Conservation (phyloP, 1,139 yeast genomes). For the Saccharomyces hybrid region DNA sequence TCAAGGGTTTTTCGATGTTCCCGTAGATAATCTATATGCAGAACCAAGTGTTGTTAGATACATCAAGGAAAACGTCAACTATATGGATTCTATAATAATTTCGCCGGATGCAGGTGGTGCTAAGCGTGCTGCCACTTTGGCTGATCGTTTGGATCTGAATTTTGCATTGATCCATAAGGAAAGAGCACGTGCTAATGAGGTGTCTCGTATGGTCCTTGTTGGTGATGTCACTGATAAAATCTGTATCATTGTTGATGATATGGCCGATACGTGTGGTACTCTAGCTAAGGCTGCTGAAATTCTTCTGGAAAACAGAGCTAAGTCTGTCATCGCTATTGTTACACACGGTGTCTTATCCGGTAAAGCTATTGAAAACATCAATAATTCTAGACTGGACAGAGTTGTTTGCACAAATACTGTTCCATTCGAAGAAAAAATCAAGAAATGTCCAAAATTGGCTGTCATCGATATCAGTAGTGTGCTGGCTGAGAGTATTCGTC, state of each 20-base stretch:
- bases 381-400: conserved; percentile 64
- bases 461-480: conserved; percentile 83
- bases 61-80: conserved; percentile 65
- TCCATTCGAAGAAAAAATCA: conserved; percentile 75
- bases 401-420: conserved; percentile 94
- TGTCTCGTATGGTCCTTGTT: too few species aligned
- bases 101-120: conserved; percentile 99
- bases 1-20: conserved; percentile 95
- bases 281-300: conserved; percentile 93
- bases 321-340: conserved; percentile 36
- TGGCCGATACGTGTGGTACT: conserved; percentile 99
- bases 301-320: conserved; percentile 70
- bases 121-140: conserved; percentile 91
- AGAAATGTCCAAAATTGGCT: conserved; percentile 65
- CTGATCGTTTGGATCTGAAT: conserved; percentile 84
- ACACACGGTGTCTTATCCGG: conserved; percentile 94
- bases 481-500: conserved; percentile 91
- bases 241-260: conserved; percentile 90
- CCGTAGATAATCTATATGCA: conserved; percentile 93
- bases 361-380: conserved; percentile 76
- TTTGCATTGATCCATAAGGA: conserved; percentile 39
- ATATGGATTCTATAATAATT: conserved; percentile 70
- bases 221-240: conserved; percentile 62
- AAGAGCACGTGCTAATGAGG: too few species aligned
- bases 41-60: conserved; percentile 91